phyloP scores from a whole-genome alignment of 768 basidiomycete genomes.

The Collybia mongolica region DNA sequence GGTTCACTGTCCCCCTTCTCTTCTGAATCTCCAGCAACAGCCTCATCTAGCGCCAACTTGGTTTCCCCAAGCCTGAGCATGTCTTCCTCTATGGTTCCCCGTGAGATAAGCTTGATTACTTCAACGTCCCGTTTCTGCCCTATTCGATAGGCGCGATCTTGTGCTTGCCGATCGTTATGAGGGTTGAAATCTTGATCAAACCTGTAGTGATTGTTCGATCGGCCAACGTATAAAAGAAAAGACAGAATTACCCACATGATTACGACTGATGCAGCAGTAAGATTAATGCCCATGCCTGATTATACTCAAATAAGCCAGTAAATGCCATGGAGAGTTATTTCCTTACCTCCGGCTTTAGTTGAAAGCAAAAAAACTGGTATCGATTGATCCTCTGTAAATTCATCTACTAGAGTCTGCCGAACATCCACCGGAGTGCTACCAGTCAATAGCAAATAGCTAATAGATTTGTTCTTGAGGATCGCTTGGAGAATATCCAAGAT shows the following conservation, averaged over 20 bases:
- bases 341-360: constrained; percentile 78
- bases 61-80: constrained; percentile 89
- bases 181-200: constrained; percentile 99
- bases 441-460: constrained; percentile 82
- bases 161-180: constrained; percentile 96
- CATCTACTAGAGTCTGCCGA: constrained; percentile 91
- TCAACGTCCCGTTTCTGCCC: constrained; percentile 94
- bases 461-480: constrained; percentile 67
- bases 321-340: too few species aligned
- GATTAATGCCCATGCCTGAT: constrained; percentile 87
- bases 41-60: constrained; percentile 90
- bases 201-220: constrained; percentile 35
- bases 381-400: constrained; percentile 85
- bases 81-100: constrained; percentile 94
- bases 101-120: constrained; percentile 90
- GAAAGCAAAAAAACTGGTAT: constrained; percentile 91
- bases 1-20: constrained; percentile 60
- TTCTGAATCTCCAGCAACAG: constrained; percentile 82
- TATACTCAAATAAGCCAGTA: constrained; percentile 2
- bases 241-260: constrained; percentile 61
- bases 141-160: constrained; percentile 96
- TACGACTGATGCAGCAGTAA: constrained; percentile 94
- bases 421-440: constrained; percentile 94
- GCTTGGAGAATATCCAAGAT: constrained; percentile 91
- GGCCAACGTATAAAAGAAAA: not conserved